Conservation (phyloP, 2,329 filamentous ascomycete species). For the Tolypocladium endophyticum region DNA sequence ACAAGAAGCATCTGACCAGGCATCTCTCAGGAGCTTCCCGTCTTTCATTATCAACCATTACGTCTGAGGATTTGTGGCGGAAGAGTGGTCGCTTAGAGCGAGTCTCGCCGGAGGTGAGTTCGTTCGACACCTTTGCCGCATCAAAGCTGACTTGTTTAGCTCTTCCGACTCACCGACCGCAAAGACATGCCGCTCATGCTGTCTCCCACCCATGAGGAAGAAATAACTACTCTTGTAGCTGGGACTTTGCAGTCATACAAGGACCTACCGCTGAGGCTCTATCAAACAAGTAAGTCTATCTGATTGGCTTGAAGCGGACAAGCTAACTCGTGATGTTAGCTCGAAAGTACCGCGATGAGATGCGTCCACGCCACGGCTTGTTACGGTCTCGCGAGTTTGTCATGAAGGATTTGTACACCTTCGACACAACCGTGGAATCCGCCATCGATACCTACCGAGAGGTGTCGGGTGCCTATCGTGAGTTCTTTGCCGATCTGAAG, state of each 20-base stretch:
- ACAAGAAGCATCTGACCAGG: not conserved
- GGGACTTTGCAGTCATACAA: slow-evolving; percentile 71
- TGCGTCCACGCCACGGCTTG: slow-evolving; percentile 77
- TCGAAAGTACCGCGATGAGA: slow-evolving; percentile 90
- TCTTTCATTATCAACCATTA: slow-evolving; percentile 73
- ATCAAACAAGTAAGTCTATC: slow-evolving; percentile 64
- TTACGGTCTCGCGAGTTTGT: slow-evolving; percentile 82
- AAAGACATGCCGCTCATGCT: slow-evolving; percentile 66
- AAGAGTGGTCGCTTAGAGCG: slow-evolving; percentile 71
- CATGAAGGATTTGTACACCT: slow-evolving; percentile 98
- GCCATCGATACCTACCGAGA: slow-evolving; percentile 72
- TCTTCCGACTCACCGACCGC: slow-evolving; percentile 73
- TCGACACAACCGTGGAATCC: slow-evolving; percentile 58
- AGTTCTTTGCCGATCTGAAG: slow-evolving; percentile 72
- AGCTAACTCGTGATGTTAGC: slow-evolving; percentile 34
- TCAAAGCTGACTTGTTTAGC: slow-evolving; percentile 32
- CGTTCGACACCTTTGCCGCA: not conserved
- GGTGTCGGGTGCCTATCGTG: slow-evolving; percentile 63
- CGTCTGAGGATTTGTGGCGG: slow-evolving; percentile 74
- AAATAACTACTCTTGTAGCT: slow-evolving; percentile 76
- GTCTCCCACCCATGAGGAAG: slow-evolving; percentile 91
- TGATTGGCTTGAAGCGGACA: not conserved
- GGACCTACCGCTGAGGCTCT: slow-evolving; percentile 73
- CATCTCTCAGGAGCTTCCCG: slow-evolving; percentile 59
- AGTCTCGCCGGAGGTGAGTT: slow-evolving; percentile 57